phyloP scores from a whole-genome alignment of 1,139 yeast species.

The Nakaseomyces sp. region DNA sequence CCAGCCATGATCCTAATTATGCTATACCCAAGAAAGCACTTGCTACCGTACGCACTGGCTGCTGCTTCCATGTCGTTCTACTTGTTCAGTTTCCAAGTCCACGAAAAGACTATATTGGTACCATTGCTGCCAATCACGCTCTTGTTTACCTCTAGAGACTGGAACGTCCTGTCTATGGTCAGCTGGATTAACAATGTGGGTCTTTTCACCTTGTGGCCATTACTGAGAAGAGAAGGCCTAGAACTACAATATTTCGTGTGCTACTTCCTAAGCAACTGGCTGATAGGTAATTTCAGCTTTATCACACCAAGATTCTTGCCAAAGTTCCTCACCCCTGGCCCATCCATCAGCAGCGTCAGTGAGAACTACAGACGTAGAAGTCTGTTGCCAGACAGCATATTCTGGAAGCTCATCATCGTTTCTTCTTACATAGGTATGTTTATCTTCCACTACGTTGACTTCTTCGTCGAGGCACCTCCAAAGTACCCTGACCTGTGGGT shows the following conservation, averaged over 20 bases:
- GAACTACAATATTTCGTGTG: slow-evolving; percentile 60
- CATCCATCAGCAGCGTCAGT: slow-evolving; percentile 31
- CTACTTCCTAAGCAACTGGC: slow-evolving; percentile 69
- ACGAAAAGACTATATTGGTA: slow-evolving; percentile 80
- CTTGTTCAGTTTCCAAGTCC: slow-evolving; percentile 90
- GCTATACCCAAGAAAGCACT: slow-evolving; percentile 42
- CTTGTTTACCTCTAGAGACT: slow-evolving; percentile 49
- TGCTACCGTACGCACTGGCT: slow-evolving; percentile 66
- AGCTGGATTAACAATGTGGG: slow-evolving; percentile 86
- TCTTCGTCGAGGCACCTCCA: slow-evolving; percentile 43
- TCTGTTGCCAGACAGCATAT: slow-evolving; percentile 41
- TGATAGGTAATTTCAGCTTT: slow-evolving; percentile 53
- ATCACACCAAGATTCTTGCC: slow-evolving; percentile 38
- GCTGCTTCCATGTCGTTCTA: slow-evolving; percentile 83
- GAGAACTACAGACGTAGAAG: slow-evolving; percentile 35
- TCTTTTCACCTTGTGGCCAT: slow-evolving; percentile 79
- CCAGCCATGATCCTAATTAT: slow-evolving; percentile 58
- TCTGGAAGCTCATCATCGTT: slow-evolving; percentile 51
- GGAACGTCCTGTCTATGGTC: slow-evolving; percentile 57
- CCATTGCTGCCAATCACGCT: slow-evolving; percentile 82
- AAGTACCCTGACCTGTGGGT: slow-evolving; percentile 81
- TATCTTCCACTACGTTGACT: slow-evolving; percentile 48
- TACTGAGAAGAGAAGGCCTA: slow-evolving; percentile 68
- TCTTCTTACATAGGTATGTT: slow-evolving; percentile 51
- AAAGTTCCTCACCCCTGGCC: slow-evolving; percentile 37